Evolutionary conservation across 2,329 filamentous ascomycete species (phyloP).

Genomic region (Fusarium sarcochroum): DNA sequence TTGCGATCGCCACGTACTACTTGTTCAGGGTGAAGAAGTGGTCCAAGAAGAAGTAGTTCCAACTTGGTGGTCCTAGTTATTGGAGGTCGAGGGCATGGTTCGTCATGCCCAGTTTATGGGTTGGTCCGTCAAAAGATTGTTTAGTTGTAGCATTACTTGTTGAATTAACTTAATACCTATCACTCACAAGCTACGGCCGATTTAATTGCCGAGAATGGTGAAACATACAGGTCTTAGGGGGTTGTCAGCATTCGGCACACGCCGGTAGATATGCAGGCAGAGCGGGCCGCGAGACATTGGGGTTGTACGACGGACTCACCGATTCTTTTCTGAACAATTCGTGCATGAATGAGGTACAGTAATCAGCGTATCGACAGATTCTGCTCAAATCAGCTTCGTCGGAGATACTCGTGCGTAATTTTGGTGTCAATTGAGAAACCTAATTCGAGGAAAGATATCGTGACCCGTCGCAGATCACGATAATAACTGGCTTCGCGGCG

Average conservation of each 20-base stretch:
- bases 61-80: too few species aligned
- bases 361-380: too few species aligned
- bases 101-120: too few species aligned
- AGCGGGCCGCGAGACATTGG: background rate
- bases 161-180: too few species aligned
- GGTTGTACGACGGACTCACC: background rate
- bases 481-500: background rate
- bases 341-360: background rate
- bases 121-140: too few species aligned
- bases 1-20: conserved; percentile 74
- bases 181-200: too few species aligned
- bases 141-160: too few species aligned
- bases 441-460: background rate
- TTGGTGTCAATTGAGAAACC: background rate
- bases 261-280: background rate
- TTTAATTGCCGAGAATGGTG: too few species aligned
- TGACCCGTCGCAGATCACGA: background rate
- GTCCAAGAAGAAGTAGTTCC: conserved; percentile 8
- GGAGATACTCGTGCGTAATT: background rate
- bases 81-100: too few species aligned
- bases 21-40: conserved; percentile 67
- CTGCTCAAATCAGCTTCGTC: background rate
- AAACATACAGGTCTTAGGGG: too few species aligned
- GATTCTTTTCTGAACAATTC: background rate
- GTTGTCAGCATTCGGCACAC: background rate